These are phyloP conservation scores for Botrytis elliptica DNA, from an alignment of 2,329 filamentous ascomycete genomes.

Conservation along the genomic window DNA sequence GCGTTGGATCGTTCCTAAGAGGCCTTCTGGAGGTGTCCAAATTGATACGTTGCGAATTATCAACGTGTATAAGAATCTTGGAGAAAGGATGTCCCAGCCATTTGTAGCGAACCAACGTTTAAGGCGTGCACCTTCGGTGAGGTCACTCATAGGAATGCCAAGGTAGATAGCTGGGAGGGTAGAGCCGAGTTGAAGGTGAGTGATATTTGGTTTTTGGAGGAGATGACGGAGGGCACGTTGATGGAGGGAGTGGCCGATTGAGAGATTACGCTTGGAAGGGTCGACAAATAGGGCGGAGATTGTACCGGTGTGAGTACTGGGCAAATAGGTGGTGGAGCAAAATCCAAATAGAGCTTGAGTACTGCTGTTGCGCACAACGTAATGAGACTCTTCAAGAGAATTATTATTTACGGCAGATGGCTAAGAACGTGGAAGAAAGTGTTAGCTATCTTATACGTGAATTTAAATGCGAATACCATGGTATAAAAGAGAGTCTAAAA, in stretches of 20 bases:
- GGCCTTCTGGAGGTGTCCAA: conserved; percentile 62
- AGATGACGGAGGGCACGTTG: conserved; percentile 78
- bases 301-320: conserved; percentile 54
- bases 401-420: background rate
- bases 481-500: background rate
- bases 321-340: conserved; percentile 81
- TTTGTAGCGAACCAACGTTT: conserved; percentile 85
- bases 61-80: conserved; percentile 62
- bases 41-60: conserved; percentile 57
- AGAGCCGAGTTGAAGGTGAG: conserved; percentile 70
- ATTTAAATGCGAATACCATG: conserved; percentile 1
- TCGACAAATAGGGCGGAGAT: conserved; percentile 90
- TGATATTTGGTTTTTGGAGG: conserved; percentile 55
- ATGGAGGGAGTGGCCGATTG: conserved; percentile 87
- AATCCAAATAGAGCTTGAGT: conserved; percentile 91
- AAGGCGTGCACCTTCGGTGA: conserved; percentile 46
- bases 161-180: conserved; percentile 82
- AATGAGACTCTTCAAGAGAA: conserved; percentile 69
- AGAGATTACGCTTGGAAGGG: conserved; percentile 78
- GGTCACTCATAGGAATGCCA: conserved; percentile 69
- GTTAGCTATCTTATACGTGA: conserved; percentile 7
- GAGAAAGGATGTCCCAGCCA: conserved; percentile 76
- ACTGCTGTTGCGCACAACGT: conserved; percentile 90
- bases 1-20: conserved; percentile 55
- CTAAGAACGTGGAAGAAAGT: background rate